These are phyloP conservation scores for Vigna trinervia DNA, from an alignment of 306 rosid species.

Conservation along the genomic window DNA sequence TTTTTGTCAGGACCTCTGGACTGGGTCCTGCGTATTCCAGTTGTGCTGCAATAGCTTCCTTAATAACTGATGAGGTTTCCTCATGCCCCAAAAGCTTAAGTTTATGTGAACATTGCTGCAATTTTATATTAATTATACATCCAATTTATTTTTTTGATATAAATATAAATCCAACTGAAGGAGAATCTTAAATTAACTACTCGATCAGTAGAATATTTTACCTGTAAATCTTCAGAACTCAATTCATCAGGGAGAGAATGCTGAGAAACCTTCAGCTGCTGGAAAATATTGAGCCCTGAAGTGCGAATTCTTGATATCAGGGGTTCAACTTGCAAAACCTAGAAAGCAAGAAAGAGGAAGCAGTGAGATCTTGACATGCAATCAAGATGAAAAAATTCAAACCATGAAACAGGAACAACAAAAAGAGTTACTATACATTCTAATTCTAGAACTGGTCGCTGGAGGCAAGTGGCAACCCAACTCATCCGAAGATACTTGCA, in stretches of 20 bases:
- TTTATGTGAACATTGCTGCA: constrained; percentile 79
- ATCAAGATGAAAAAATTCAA: constrained; percentile 26
- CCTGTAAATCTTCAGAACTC: constrained; percentile 70
- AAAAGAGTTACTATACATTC: constrained; percentile 29
- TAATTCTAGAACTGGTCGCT: constrained; percentile 33
- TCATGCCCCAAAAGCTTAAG: constrained; percentile 70
- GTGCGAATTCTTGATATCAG: constrained; percentile 62
- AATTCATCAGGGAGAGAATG: constrained; percentile 63
- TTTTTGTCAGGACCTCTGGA: constrained; percentile 67
- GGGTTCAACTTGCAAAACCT: constrained; percentile 81
- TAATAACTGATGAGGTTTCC: constrained; percentile 58
- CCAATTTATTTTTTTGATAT: constrained; percentile 4
- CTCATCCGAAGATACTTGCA: constrained; percentile 9
- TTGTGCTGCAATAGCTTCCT: constrained; percentile 67
- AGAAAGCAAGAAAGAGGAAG: constrained; percentile 48
- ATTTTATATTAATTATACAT: constrained; percentile 47
- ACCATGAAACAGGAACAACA: constrained; percentile 21
- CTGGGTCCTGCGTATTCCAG: constrained; percentile 66
- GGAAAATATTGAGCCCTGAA: constrained; percentile 61
- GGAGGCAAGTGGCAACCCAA: constrained; percentile 36
- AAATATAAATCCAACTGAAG: constrained; percentile 31
- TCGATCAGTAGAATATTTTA: constrained; percentile 44
- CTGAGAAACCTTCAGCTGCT: constrained; percentile 64
- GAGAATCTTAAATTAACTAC: constrained; percentile 1
- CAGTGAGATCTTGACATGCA: constrained; percentile 40